Base-by-base conservation (phyloP, 805 yeast genomes). In the Metschnikowia similis region DNA sequence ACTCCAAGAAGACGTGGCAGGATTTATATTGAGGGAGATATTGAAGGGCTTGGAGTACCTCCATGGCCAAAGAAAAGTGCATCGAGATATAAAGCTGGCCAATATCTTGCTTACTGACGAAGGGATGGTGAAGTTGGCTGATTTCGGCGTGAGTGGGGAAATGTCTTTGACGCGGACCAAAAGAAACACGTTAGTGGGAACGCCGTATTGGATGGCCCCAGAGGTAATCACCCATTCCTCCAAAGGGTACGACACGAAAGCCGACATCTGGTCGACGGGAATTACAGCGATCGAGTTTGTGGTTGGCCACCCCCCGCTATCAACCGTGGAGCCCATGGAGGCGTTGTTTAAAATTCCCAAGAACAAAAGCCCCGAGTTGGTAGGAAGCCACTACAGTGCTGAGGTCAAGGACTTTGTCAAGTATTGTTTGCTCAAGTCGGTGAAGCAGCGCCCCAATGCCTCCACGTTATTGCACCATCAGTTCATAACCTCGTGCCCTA, bases 141-240 rank as follows among this genome's bases (percentile, higher is more conserved):
- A 92, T 69, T 91, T 91, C 72, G 98, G 98, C 1, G 97, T 91
- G 4, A 82, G 92, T 59, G 94, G 94, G 0, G 94, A 89, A 65
- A 74, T 91, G 28, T 78, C 84, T 17, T 67, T 74, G 41, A 76
- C 85, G 7, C 50, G 56, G 11, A 45, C 58, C n/a, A 75, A 75
- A 52, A 79, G 84, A 55, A 81, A 80, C 48, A 88, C 97, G 0
- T 85, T 91, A 74, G 96, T 90, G 47, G 98, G 98, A 1, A 90
- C 97, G 0, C 97, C 97, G 11, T 89, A 82, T 66, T 91, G 97
- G 97, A 91, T 92, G 98, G 99, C 99, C 0, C 99, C 99, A 0
- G 99, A 94, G 65, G 87, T 92, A n/a, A 86, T 94, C 40, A 65
- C 74, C 5, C 48, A 50, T 62, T 66, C 41, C 13, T 45, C 45